Base-by-base conservation (phyloP, 2,329 filamentous ascomycete genomes). In the Trichoderma harzianum region DNA sequence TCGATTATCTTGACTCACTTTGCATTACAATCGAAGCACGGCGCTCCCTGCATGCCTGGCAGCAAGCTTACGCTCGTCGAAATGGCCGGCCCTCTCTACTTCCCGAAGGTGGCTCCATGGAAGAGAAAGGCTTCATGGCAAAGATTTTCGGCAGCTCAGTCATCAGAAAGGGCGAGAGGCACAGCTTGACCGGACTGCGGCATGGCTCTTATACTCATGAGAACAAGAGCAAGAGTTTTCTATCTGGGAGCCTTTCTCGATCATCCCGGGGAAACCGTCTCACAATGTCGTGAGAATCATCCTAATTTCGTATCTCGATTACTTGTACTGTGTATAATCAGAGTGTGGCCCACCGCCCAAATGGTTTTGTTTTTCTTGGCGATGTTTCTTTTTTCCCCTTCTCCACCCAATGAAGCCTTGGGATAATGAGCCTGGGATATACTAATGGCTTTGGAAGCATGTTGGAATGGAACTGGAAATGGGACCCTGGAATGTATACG, bases 21-120 rank as follows among this genome's bases (percentile, higher is more conserved):
- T 90, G 88, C 72, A 76, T 77, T 10, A 88, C 85, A 0, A 75
- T 75, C 2, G 85, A 86, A 63, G 87, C 88, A 1, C 82, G 79
- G n/a, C 75, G 78, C 6, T 83, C 87, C 36, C 78, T 90, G 3
- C 80, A 80, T 34, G 74, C 78, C 5, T 90, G 86, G 83, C 86
- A 87, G 77, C 80, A 85, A 72, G 74, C 73, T 3, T 89, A 86
- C 75, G 86, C 87, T 32, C 81, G 83, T 8, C 80, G 76, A 4
- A 74, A 76, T 58, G 77, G 79, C 11, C 80, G 82, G n/a, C 77
- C 81, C 2, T 74, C 73, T 16, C 78, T 87, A 6, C 79, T 87
- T 0, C 84, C 86, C 0, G 72, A 75, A 2, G 82, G 82, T 7
- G 78, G 77, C 18, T 77, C 74, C 18, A 79, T 82, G 79, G 74